Evolutionary conservation across 1,284 basidiomycete genomes (phyloP), one percentile per base, ranked within the genome.

Genomic region (Acaromyces ingoldii): DNA sequence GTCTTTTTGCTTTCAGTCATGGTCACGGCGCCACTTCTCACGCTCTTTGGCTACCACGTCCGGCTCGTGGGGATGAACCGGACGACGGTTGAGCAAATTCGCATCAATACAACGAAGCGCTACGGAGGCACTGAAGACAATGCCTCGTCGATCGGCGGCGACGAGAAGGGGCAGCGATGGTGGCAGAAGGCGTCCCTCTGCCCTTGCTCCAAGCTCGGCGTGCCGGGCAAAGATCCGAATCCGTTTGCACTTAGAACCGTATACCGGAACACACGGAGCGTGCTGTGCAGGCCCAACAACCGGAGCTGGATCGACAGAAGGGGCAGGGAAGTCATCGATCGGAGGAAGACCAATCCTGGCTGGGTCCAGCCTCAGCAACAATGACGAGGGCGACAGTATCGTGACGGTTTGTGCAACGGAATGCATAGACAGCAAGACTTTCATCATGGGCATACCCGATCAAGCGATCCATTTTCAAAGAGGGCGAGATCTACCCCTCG

Each of bases 11-110:
- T 76, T 7, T 55, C 57, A 7, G 13, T 67, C 4, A 54, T 49
- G 3, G 58, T 53, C 1, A n/a, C 61, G 0, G 53, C 41, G 0
- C 74, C 74, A 1, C 36, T 73, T 10, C 1, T 43, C 25, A 62
- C 62, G 22, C 53, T 76, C 10, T 64, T 64, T 24, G 49, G 42
- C 6, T 76, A 75, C 49, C 74, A 76, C 25, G 42, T 62, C 2
- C 55, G 66, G 17, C 56, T 76, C 19, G 54, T 75, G 4, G 19
- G 49, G 21, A 53, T 64, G 19, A 75, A 75, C 41, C 54, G 72
- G 9, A 67, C 63, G 13, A 76, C 74, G 3, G 71, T 74, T 9
- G 74, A 76, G 55, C 49, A 54, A 31, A 72, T 74, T 43, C 68
- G 72, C 19, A 67, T 74, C 53, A 56, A 56, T n/a, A 58, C 61